Percentiles rank a stretch among this genome's conserved stretches.
These are phyloP conservation scores for Fusarium sp. DNA, from an alignment of 2,329 filamentous ascomycete species.

Conservation along the genomic window DNA sequence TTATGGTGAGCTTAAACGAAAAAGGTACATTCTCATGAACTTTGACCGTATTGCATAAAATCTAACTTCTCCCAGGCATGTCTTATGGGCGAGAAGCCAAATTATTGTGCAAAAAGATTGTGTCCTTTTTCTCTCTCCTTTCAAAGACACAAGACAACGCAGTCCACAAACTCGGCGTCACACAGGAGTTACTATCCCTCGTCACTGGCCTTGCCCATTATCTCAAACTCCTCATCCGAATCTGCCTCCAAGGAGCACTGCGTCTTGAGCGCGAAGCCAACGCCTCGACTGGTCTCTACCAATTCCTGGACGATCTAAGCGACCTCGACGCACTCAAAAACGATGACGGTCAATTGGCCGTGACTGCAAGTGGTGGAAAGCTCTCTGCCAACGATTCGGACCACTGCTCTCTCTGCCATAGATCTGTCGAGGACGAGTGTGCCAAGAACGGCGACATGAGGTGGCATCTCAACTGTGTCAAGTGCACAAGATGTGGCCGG, in stretches of 20 bases:
- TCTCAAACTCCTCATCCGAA: conserved; percentile 95
- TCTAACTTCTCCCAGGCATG: conserved; percentile 70
- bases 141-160: conserved; percentile 95
- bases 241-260: conserved; percentile 93
- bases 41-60: background rate
- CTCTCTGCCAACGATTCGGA: conserved; percentile 85
- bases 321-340: conserved; percentile 84
- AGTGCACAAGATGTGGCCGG: conserved; percentile 75
- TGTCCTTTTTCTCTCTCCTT: conserved; percentile 95
- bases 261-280: conserved; percentile 89
- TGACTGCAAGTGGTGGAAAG: conserved; percentile 74
- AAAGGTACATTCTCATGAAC: conserved; percentile 73
- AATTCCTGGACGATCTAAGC: conserved; percentile 86
- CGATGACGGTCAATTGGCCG: conserved; percentile 77
- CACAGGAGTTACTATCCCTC: conserved; percentile 96
- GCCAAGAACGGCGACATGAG: conserved; percentile 80
- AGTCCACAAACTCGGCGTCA: conserved; percentile 93
- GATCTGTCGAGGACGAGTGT: conserved; percentile 96
- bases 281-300: conserved; percentile 80
- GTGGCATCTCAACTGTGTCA: conserved; percentile 88
- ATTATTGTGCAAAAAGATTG: conserved; percentile 99
- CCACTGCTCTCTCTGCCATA: conserved; percentile 84
- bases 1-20: conserved; percentile 77
- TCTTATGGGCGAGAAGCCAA: conserved; percentile 97
- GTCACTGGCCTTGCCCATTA: conserved; percentile 98